Base-by-base conservation (phyloP, 169 alveolate species). In the Ichthyophthirius multifiliis region DNA sequence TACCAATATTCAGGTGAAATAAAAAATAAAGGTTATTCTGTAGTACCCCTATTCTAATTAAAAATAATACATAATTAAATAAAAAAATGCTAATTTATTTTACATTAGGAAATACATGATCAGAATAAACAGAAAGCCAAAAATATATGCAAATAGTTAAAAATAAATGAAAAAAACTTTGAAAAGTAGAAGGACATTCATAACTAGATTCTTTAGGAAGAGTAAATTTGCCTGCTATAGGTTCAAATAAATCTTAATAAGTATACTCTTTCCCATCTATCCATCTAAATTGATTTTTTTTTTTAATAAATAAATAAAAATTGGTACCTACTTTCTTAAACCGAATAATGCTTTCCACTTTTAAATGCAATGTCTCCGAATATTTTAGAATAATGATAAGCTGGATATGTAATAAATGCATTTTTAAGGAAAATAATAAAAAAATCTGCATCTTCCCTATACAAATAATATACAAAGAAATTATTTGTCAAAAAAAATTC, bases 11-110 rank as follows among this genome's bases (percentile, higher is more conserved):
- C 80, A 13, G 23, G 31, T 4, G 89, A 82, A 16, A 86, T 75
- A 44, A 76, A 74, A 37, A 86, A 86, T 7, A 76, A 82, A 12
- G 73, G 44, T 20, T 85, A 85, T 30, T 76, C 81, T 5, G 82
- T 20, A 43, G 76, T 67, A 27, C 92, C 92, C 77, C 92, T 81
- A 77, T 86, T 86, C 64, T 65, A 48, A n/a, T 34, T 55, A 12
- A 18, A 55, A 9, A 15, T 65, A 18, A 15, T 4, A 6, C 0
- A 0, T 9, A 1, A 6, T 65, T 13, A 32, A 65, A 4, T 34
- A 32, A 65, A 4, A 5, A 32, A 4, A 0, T 31, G 5, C n/a
- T 31, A 35, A 65, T 65, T 5, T 0, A 1, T 7, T 3, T 20
- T 78, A 65, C 85, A 67, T 82, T 73, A 23, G 76, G 77, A 18